phyloP scores from a whole-genome alignment of 768 basidiomycete genomes.

The Calvatia gigantea region DNA sequence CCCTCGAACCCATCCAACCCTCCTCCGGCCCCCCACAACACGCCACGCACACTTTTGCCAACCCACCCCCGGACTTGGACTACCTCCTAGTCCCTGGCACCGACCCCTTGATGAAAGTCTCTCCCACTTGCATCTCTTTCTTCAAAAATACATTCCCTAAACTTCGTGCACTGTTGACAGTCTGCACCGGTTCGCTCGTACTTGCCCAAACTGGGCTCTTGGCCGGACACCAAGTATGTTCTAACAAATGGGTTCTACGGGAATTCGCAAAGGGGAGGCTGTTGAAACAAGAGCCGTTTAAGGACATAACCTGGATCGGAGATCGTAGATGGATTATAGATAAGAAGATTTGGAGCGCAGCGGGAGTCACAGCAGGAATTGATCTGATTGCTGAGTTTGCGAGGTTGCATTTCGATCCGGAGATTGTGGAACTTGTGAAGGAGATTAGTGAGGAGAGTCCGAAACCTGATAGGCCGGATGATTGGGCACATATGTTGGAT shows the following conservation, averaged over 20 bases:
- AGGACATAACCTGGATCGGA: slow-evolving; percentile 25
- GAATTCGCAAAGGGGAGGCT: slow-evolving; percentile 1
- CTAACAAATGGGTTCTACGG: slow-evolving; percentile 19
- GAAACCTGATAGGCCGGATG: slow-evolving; percentile 23
- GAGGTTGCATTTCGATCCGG: slow-evolving; percentile 19
- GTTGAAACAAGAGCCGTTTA: too few relatives aligned
- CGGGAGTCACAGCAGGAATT: slow-evolving; percentile 22
- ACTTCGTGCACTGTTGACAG: slow-evolving; percentile 19
- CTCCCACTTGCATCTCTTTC: slow-evolving; percentile 17
- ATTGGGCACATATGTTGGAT: slow-evolving; percentile 20
- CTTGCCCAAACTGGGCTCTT: slow-evolving; percentile 21
- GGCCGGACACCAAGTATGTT: slow-evolving; percentile 20
- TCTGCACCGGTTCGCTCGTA: slow-evolving; percentile 23
- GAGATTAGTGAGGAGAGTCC: slow-evolving; percentile 24
- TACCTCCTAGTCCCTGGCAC: slow-evolving; percentile 24
- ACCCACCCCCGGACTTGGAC: slow-evolving; percentile 19
- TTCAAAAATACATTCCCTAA: slow-evolving; percentile 15
- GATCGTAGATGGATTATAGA: slow-evolving; percentile 24
- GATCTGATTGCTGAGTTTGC: slow-evolving; percentile 27
- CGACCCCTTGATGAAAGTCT: slow-evolving; percentile 11
- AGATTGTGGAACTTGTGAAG: slow-evolving; percentile 17
- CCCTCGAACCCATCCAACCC: slow-evolving; percentile 11
- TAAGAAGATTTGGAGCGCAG: slow-evolving; percentile 26
- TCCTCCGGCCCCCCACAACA: slow-evolving; percentile 18
- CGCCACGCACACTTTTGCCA: slow-evolving; percentile 20